Base-by-base conservation (phyloP, 495 filamentous ascomycete genomes). In the Podospora bellae-mahoneyi region DNA sequence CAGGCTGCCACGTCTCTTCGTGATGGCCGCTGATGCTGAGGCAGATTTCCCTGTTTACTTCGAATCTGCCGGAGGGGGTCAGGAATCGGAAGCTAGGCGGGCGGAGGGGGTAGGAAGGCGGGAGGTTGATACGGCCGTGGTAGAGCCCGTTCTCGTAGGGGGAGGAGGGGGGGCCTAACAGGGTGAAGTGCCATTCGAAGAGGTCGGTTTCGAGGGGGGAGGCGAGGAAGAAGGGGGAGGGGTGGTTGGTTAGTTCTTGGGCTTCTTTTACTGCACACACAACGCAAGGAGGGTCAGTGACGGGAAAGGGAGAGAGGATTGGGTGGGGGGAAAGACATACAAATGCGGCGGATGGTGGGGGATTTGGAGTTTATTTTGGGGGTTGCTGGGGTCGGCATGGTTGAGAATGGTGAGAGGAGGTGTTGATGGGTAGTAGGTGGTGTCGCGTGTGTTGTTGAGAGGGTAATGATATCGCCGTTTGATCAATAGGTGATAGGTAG, bases 181-280 rank as follows among this genome's bases (percentile, higher is more conserved):
- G 81, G 0, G 95, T 99, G 85, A 99, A 99, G 85, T 99, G 95
- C 95, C 95, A 99, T 82, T 97, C 94, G 83, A 97, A 96, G 68
- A 99, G 90, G 81, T 97, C 92, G 60, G 86, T 80, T 73, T 97
- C 92, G 71, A 93, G 85, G 2, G 95, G 95, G 3, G 84, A 75
- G 58, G 95, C 95, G 73, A 89, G 86, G 80, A 92, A 93, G 80
- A 94, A 91, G 26, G 92, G 83, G 3, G 91, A 92, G 5, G 93
- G 91, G 64, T 89, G 83, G 72, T 81, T 82, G 73, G 90, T 84
- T 70, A 99, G 88, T 75, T 97, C 93, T 67, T 87, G 83, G 70
- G 92, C 92, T 88, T 97, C 93, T 81, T 91, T 90, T 78, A 88
- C 89, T 91, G 70, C 5, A 13, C 30, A 7, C 30, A 32, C 30